Conservation (phyloP, 1,139 yeast species). For the Debaryomyces psychrophilus region DNA sequence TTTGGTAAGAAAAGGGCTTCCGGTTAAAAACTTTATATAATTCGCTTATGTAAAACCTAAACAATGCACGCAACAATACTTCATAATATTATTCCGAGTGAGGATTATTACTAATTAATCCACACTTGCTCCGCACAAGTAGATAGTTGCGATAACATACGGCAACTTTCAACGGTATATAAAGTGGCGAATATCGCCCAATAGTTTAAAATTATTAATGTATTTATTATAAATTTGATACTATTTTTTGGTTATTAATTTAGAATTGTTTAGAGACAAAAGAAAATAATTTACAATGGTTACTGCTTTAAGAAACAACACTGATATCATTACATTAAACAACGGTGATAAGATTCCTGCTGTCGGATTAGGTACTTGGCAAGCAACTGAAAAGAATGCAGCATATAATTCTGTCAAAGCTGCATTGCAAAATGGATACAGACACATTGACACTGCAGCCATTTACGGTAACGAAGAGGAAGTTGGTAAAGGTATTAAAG, state of each 20-base stretch:
- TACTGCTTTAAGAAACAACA: conserved; percentile 18
- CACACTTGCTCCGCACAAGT: not conserved
- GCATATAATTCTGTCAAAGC: conserved; percentile 61
- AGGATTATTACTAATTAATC: not conserved
- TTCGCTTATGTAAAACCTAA: conserved; percentile 6
- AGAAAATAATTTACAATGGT: conserved; percentile 5
- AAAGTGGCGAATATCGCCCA: not conserved
- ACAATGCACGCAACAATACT: not conserved
- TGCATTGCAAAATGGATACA: conserved; percentile 72
- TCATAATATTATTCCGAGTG: not conserved
- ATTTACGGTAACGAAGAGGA: conserved; percentile 66
- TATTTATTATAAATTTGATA: not conserved
- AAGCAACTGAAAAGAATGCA: conserved; percentile 59
- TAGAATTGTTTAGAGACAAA: not conserved
- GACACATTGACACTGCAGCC: conserved; percentile 80
- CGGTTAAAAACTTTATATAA: not conserved
- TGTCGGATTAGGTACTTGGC: conserved; percentile 83
- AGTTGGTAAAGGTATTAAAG: conserved; percentile 67
- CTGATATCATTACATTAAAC: conserved; percentile 49
- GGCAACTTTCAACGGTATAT: not conserved
- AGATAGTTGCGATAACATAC: not conserved
- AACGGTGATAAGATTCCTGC: conserved; percentile 68
- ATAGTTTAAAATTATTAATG: not conserved
- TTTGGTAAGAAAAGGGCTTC: conserved; percentile 16
- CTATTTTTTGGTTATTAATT: not conserved